phyloP scores from a whole-genome alignment of 768 basidiomycete species.

The Lactarius psammicola region DNA sequence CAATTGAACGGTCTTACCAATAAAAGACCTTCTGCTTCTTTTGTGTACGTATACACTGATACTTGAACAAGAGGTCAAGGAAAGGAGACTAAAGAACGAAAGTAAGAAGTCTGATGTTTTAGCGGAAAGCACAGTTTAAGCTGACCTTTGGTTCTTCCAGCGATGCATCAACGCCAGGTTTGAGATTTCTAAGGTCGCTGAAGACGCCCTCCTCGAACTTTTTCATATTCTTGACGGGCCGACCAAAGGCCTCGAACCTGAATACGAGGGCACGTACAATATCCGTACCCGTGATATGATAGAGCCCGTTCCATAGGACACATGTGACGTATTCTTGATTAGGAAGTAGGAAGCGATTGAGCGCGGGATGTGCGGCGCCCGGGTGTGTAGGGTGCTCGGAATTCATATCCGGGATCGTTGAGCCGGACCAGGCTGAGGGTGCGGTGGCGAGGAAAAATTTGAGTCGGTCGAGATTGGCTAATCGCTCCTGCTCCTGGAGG shows the following conservation, averaged over 20 bases:
- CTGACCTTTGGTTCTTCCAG: slow-evolving; percentile 93
- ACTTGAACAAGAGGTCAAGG: slow-evolving; percentile 91
- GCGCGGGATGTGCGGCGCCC: slow-evolving; percentile 64
- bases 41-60: slow-evolving; percentile 94
- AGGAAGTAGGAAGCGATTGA: slow-evolving; percentile 86
- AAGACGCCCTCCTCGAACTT: slow-evolving; percentile 99
- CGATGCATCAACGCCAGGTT: slow-evolving; percentile 89
- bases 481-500: slow-evolving; percentile 61
- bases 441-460: slow-evolving; percentile 89
- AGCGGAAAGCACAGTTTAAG: slow-evolving; percentile 4
- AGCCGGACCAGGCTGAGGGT: slow-evolving; percentile 66
- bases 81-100: slow-evolving; percentile 72
- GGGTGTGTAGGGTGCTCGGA: slow-evolving; percentile 38
- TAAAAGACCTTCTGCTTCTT: slow-evolving; percentile 99
- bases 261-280: slow-evolving; percentile 95
- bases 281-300: slow-evolving; percentile 95
- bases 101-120: slow-evolving; percentile 22
- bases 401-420: slow-evolving; percentile 32
- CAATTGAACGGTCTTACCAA: slow-evolving; percentile 54
- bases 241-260: slow-evolving; percentile 87
- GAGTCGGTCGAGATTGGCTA: slow-evolving; percentile 76
- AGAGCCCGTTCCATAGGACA: slow-evolving; percentile 87
- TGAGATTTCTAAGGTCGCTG: slow-evolving; percentile 87
- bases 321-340: slow-evolving; percentile 87
- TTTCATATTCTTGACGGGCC: slow-evolving; percentile 90